These are phyloP conservation scores for Symbiodinium pilosum DNA, from an alignment of 73 alveolate genomes.

Conservation along the genomic window DNA sequence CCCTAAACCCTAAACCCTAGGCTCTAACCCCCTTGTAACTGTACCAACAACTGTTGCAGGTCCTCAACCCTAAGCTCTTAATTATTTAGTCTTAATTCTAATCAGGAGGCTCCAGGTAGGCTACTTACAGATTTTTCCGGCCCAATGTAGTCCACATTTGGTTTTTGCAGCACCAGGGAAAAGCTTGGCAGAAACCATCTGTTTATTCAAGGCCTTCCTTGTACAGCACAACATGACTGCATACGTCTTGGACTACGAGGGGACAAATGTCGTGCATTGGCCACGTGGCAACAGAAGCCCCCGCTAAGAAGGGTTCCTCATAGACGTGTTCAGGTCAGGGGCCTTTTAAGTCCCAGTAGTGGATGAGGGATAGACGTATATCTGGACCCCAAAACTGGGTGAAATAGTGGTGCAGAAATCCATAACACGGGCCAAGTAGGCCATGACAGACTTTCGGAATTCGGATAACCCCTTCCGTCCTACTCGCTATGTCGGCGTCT, in stretches of 20 bases:
- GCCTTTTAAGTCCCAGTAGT: not conserved
- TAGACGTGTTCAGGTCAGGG: not conserved
- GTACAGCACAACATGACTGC: conserved; percentile 31
- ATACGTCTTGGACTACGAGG: conserved; percentile 78
- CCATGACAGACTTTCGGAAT: not conserved
- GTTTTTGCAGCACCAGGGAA: too few relatives aligned
- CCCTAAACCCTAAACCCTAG: too few relatives aligned
- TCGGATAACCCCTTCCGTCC: not conserved
- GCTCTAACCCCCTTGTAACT: too few relatives aligned
- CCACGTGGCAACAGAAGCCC: not conserved
- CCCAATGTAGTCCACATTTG: too few relatives aligned
- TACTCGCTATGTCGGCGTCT: too few relatives aligned
- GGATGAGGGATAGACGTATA: not conserved
- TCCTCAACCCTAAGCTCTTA: too few relatives aligned
- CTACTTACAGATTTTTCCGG: too few relatives aligned
- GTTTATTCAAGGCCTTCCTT: conserved; percentile 75
- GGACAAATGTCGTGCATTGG: conserved; percentile 73
- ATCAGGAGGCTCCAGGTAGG: not conserved
- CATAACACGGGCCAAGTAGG: not conserved
- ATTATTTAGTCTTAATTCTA: too few relatives aligned
- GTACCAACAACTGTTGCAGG: too few relatives aligned
- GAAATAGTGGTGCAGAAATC: not conserved
- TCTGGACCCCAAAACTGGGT: not conserved
- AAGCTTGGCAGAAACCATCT: too few relatives aligned
- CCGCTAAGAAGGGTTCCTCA: not conserved